phyloP scores from a whole-genome alignment of 2,329 filamentous ascomycete species.

The Aspergillus calidoustus region DNA sequence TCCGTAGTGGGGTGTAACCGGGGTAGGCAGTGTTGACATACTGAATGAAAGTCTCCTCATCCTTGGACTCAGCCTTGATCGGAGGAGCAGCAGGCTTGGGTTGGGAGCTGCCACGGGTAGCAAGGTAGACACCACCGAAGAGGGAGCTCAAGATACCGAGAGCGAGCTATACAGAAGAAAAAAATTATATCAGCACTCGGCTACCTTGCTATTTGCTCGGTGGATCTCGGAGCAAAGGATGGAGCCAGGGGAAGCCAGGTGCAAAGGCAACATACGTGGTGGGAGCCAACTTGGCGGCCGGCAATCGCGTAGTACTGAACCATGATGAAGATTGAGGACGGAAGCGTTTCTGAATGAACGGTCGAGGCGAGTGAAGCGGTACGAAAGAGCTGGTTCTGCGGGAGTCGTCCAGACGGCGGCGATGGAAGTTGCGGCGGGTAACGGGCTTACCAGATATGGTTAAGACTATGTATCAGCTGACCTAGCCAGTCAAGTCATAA shows the following conservation, averaged over 20 bases:
- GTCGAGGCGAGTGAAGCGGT: slow-evolving; percentile 29
- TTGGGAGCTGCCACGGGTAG: slow-evolving; percentile 49
- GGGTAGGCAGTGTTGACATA: slow-evolving; percentile 47
- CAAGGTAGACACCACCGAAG: slow-evolving; percentile 53
- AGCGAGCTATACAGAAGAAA: slow-evolving; percentile 55
- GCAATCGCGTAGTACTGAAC: slow-evolving; percentile 57
- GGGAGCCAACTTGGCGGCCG: slow-evolving; percentile 58
- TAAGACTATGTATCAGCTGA: neutral
- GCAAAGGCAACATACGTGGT: slow-evolving; percentile 49
- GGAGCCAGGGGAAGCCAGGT: slow-evolving; percentile 25
- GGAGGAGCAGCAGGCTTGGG: slow-evolving; percentile 56
- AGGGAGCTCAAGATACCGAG: slow-evolving; percentile 60
- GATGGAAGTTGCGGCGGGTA: slow-evolving; percentile 26
- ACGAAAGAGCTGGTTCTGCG: slow-evolving; percentile 34
- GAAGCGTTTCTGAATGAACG: slow-evolving; percentile 20
- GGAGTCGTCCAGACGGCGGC: slow-evolving; percentile 20
- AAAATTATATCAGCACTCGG: slow-evolving; percentile 2
- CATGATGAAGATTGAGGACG: slow-evolving; percentile 47
- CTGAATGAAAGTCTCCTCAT: slow-evolving; percentile 72
- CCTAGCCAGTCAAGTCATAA: slow-evolving; percentile 18
- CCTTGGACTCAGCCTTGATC: slow-evolving; percentile 68
- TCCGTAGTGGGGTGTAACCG: neutral
- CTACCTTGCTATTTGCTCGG: neutral
- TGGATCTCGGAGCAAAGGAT: neutral
- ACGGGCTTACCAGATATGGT: slow-evolving; percentile 16